Evolutionary conservation across 495 filamentous ascomycete species (phyloP), one percentile per base, ranked within the genome.

Genomic region (Friedmanniomyces endolithicus): DNA sequence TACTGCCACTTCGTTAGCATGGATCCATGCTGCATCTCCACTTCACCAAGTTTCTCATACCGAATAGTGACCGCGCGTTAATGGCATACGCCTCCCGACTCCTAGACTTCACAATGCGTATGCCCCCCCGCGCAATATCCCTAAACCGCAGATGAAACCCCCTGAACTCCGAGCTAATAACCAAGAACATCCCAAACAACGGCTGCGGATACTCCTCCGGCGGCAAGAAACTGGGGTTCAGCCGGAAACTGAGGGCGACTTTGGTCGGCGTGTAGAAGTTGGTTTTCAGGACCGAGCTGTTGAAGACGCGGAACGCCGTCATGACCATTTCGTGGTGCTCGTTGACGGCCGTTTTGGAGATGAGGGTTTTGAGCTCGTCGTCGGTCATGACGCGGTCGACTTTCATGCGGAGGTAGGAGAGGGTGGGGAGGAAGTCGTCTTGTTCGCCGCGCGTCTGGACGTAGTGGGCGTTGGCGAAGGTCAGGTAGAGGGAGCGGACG

Each of bases 261-360:
- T 98, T 98, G 53, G 92, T 98, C 0, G 92, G 92, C 0, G 92
- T 98, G 77, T 94, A 98, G 75, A 95, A 98, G 74, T 98, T 98
- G 57, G 92, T 97, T 78, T 96, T 97, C 60, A 97, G 74, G 33
- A 95, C 80, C 43, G 82, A 78, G 48, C 77, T 78, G 72, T 97
- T 97, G 77, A 98, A 98, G 44, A 90, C 80, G 51, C 87, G 82
- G 79, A 98, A 96, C n/a, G 88, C 86, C 17, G 77, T 86, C 89
- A 97, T 94, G 57, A 98, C 92, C 82, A 95, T 94, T 70, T 89
- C 86, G 63, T 97, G 87, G 70, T 98, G 90, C 73, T 98, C 92
- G 64, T 96, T 96, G 50, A 76, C 76, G 3, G 87, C 86, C 19
- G 82, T 82, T 65, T 81, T 84, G 31, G 84, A 82, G 64, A 98